phyloP scores from a whole-genome alignment of 73 alveolate species.

The Tetrahymena thermophila region DNA sequence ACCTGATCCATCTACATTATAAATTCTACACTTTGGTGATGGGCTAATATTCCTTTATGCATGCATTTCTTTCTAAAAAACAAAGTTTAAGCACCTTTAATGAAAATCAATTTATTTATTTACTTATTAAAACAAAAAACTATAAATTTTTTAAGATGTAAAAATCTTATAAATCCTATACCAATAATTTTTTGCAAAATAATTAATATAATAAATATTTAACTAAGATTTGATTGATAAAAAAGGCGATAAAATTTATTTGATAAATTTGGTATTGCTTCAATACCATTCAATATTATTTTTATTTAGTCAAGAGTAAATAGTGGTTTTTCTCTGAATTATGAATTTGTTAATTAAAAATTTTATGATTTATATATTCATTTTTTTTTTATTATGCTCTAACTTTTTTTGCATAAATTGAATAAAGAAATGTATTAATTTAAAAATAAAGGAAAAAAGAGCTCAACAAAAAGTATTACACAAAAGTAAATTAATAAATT shows the following conservation, averaged over 20 bases:
- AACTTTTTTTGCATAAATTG: not conserved
- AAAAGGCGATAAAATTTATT: not conserved
- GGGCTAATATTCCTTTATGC: not conserved
- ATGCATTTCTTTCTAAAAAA: not conserved
- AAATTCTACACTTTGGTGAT: not conserved
- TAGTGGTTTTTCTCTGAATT: not conserved
- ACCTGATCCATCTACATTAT: not conserved
- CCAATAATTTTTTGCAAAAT: not conserved
- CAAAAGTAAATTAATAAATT: not conserved
- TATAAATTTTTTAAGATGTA: not conserved
- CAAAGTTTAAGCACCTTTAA: no score
- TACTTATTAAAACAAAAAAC: not conserved
- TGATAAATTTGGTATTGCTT: not conserved
- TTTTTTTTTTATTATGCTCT: not conserved
- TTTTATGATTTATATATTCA: no score
- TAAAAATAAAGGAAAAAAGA: not conserved
- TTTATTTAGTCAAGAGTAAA: not conserved
- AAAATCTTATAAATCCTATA: not conserved
- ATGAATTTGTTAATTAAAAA: not conserved
- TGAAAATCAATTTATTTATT: not conserved
- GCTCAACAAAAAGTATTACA: slow-evolving; percentile 1
- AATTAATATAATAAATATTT: not conserved
- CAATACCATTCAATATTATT: not conserved
- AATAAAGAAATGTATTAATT: not conserved
- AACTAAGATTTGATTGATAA: not conserved